A percentile compares a stretch with the other conserved stretches of the same genome.
Conservation (phyloP, 139 green algal species). For the Chlamydomonas incerta region DNA sequence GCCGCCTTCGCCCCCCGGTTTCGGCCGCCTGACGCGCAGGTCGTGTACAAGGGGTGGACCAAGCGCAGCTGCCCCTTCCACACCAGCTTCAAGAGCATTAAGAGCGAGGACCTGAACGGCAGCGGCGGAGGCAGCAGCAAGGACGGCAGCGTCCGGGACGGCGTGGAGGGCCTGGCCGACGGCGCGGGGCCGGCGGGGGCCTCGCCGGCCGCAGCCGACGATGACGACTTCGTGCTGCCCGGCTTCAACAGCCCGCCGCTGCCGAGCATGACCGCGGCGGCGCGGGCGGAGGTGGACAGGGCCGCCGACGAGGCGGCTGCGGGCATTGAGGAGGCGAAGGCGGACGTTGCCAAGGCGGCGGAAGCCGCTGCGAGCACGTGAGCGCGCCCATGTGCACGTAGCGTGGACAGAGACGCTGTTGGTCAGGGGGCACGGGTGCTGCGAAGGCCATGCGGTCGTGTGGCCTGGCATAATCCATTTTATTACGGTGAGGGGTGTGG, state of each 20-base stretch:
- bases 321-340: not conserved
- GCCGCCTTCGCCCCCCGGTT: too few species aligned
- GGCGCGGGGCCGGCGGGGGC: not conserved
- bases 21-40: not conserved
- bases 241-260: slow-evolving; percentile 12
- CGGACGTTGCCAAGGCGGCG: not conserved
- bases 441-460: too few species aligned
- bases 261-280: not conserved
- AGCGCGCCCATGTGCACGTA: too few species aligned
- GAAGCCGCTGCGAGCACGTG: too few species aligned
- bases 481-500: too few species aligned
- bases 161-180: not conserved
- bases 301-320: not conserved
- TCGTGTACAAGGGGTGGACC: slow-evolving; percentile 44
- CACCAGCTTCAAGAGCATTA: slow-evolving; percentile 9
- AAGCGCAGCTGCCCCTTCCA: slow-evolving; percentile 42
- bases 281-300: not conserved
- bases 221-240: slow-evolving; percentile 17
- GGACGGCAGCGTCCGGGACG: not conserved
- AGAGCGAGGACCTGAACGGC: not conserved
- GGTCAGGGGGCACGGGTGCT: too few species aligned
- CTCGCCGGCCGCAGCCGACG: not conserved
- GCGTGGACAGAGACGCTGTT: too few species aligned
- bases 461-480: too few species aligned
- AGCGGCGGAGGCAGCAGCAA: not conserved